Evolutionary conservation across 2,329 filamentous ascomycete genomes (phyloP).

Genomic region (Clonostachys rhizophaga): DNA sequence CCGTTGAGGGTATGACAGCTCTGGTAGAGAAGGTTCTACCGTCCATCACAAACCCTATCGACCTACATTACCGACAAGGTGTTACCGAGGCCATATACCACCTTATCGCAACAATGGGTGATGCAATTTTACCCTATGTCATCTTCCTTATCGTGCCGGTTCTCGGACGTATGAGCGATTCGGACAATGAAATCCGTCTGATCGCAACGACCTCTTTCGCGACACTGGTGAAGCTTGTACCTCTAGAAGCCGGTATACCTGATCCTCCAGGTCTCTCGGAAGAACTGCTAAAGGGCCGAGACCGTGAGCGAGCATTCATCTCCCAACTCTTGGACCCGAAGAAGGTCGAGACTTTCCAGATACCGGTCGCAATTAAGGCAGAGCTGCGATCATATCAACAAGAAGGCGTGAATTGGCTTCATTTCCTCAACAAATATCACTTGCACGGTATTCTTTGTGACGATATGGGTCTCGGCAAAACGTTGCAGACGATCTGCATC

Average conservation of each 20-base stretch:
- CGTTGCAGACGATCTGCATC: constrained; percentile 94
- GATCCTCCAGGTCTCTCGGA: constrained; percentile 91
- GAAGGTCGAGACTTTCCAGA: constrained; percentile 90
- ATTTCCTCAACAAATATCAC: constrained; percentile 97
- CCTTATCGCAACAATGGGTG: constrained; percentile 96
- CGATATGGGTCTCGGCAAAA: constrained; percentile 98
- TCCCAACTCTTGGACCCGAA: constrained; percentile 93
- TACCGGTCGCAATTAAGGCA: constrained; percentile 95
- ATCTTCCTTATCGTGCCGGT: constrained; percentile 99
- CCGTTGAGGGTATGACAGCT: constrained; percentile 92
- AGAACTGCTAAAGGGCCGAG: constrained; percentile 81
- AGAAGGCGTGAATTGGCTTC: constrained; percentile 97
- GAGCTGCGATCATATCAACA: constrained; percentile 96
- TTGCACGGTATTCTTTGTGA: constrained; percentile 97
- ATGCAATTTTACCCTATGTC: constrained; percentile 91
- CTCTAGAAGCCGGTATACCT: constrained; percentile 93
- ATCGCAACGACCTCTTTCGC: constrained; percentile 97
- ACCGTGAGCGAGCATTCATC: constrained; percentile 94
- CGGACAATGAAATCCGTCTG: constrained; percentile 89
- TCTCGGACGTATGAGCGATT: constrained; percentile 96
- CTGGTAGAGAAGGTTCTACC: constrained; percentile 90
- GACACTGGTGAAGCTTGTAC: constrained; percentile 93
- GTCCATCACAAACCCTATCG: constrained; percentile 84
- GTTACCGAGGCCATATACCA: constrained; percentile 96
- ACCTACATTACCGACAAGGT: constrained; percentile 85